Evolutionary conservation across 2,329 filamentous ascomycete species (phyloP), one percentile per base, ranked within the genome.

Genomic region (Geosmithia flava): DNA sequence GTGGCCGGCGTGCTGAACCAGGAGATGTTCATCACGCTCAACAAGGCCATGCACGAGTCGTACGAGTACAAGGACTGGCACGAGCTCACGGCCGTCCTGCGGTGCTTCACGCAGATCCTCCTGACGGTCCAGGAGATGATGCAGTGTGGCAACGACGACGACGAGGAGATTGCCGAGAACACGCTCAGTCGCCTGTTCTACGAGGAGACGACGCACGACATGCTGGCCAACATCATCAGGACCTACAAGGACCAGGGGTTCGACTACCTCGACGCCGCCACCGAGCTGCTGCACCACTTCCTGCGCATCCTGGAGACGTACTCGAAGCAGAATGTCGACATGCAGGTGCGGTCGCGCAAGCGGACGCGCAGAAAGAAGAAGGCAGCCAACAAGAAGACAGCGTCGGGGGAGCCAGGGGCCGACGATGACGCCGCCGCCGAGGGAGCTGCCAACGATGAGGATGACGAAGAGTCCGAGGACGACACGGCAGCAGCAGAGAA

Each of bases 151-250:
- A 76, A 87, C 29, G 90, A 96, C 53, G 90, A 96, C n/a, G 87
- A 98, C 55, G 85, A 95, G 59, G 93, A 97, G 56, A 97, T 98
- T 61, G 91, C 93, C 1, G 91, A 98, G 61, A 98, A 98, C 56
- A 96, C 95, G 13, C 80, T 95, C 47, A 94, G 85, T 57, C 87
- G 91, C 52, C 87, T 98, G n/a, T 98, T 98, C 63, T 98, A 98
- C 66, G 93, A 98, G 64, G 89, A 97, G 59, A 80, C 87, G 1
- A 96, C 90, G 0, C 90, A 98, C 58, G 91, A 98, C 52, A 76
- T 86, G 20, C 78, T 98, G 47, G 77, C 91, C 29, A 78, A 81
- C 50, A 85, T 96, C 47, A 74, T 91, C 1, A 76, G 84, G 53
- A 83, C 77, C n/a, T 97, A 94, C 68, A 95, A 94, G 55, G 87